These are phyloP conservation scores for Flaveria floridana DNA, from an alignment of 140 eudicot species.

Conservation along the genomic window DNA sequence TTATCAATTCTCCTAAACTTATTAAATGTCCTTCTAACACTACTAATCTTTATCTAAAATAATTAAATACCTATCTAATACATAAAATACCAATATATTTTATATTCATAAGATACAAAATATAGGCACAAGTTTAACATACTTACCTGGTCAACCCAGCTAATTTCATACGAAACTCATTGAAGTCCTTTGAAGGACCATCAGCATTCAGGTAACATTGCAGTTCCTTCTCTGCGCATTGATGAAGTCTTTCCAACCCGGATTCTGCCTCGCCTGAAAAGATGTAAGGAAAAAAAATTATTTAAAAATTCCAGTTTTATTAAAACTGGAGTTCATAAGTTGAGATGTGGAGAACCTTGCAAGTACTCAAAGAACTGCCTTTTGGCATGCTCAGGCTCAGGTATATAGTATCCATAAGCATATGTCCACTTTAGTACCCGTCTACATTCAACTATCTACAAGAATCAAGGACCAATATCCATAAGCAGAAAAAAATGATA, in stretches of 20 bases:
- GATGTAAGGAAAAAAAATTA: background rate
- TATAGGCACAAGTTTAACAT: background rate
- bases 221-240: slow-evolving; percentile 92
- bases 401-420: slow-evolving; percentile 87
- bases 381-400: slow-evolving; percentile 76
- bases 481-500: slow-evolving; percentile 10
- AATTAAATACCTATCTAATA: too few relatives aligned
- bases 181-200: slow-evolving; percentile 80
- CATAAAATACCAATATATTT: too few relatives aligned
- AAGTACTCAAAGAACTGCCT: slow-evolving; percentile 90
- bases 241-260: slow-evolving; percentile 93
- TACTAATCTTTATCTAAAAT: too few relatives aligned
- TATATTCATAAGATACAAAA: background rate
- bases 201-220: slow-evolving; percentile 60
- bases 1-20: too few relatives aligned
- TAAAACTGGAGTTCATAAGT: background rate
- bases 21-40: too few relatives aligned
- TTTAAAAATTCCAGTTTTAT: background rate
- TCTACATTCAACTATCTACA: slow-evolving; percentile 95
- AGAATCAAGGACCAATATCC: background rate
- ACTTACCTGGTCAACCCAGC: slow-evolving; percentile 89
- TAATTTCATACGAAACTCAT: slow-evolving; percentile 84
- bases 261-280: slow-evolving; percentile 91
- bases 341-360: slow-evolving; percentile 59
- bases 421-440: slow-evolving; percentile 95